Conservation (phyloP, 23 red algal species). For the Gracilaria domingensis region DNA sequence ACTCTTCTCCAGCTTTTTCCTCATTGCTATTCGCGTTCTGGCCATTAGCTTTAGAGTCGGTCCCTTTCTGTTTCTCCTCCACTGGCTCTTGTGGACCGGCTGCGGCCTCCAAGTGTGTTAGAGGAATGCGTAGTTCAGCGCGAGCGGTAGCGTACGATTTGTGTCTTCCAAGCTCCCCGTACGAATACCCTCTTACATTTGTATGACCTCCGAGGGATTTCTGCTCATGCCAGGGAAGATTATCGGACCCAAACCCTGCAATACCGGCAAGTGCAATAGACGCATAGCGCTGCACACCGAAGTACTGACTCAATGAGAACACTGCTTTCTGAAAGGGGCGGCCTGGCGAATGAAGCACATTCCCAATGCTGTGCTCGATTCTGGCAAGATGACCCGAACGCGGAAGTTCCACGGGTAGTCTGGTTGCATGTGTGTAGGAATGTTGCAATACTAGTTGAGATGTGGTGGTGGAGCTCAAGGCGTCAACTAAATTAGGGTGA, state of each 20-base stretch:
- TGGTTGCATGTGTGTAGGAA: constrained; percentile 28
- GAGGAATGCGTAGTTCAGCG: constrained; percentile 53
- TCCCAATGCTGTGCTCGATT: constrained; percentile 43
- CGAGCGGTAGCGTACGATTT: constrained; percentile 55
- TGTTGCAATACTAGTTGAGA: constrained; percentile 39
- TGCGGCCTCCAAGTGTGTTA: constrained; percentile 41
- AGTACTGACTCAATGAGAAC: constrained; percentile 37
- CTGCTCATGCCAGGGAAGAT: constrained; percentile 76
- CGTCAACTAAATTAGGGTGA: constrained; percentile 38
- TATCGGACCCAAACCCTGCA: constrained; percentile 52
- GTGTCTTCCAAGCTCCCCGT: constrained; percentile 64
- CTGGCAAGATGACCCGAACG: constrained; percentile 43
- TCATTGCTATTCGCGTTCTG: neutral
- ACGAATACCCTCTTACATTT: constrained; percentile 62
- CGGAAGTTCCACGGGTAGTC: constrained; percentile 41
- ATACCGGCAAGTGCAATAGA: constrained; percentile 29
- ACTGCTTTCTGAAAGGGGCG: constrained; percentile 43
- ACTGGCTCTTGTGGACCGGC: neutral
- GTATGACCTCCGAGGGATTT: constrained; percentile 68
- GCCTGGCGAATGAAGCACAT: neutral
- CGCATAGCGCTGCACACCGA: constrained; percentile 29
- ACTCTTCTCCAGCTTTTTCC: neutral
- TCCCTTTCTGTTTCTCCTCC: constrained; percentile 7
- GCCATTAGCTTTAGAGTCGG: neutral
- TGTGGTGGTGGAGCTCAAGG: constrained; percentile 1